phyloP scores from a whole-genome alignment of 352 stramenopile genomes.

The Phytophthora sansomeana region DNA sequence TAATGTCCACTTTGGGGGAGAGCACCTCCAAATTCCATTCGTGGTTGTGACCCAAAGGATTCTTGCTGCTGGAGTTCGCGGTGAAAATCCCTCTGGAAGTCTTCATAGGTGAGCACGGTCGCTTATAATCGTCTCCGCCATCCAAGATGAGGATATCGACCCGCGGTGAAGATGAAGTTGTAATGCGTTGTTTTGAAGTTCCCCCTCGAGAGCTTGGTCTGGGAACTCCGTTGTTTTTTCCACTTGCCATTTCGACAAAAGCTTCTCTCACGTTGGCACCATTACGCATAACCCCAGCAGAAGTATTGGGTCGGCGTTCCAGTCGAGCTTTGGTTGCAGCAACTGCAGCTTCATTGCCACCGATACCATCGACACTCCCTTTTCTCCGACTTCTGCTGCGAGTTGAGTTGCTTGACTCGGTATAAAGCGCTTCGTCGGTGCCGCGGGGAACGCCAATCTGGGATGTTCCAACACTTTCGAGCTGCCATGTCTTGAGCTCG shows the following conservation, averaged over 20 bases:
- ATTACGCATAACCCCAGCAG: constrained; percentile 54
- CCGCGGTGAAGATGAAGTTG: constrained; percentile 19
- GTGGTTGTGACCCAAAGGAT: constrained; percentile 24
- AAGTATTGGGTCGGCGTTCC: constrained; percentile 60
- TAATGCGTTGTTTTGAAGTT: constrained; percentile 20
- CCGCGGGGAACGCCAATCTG: constrained; percentile 48
- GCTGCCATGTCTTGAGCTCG: constrained; percentile 72
- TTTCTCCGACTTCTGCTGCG: constrained; percentile 29
- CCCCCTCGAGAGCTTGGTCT: constrained; percentile 25
- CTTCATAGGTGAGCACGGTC: constrained; percentile 61
- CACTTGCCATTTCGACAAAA: constrained; percentile 48
- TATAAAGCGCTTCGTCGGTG: constrained; percentile 30
- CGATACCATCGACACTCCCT: constrained; percentile 32
- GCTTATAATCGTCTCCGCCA: constrained; percentile 51
- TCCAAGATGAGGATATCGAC: constrained; percentile 74
- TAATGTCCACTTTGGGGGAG: constrained; percentile 58
- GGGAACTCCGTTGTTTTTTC: constrained; percentile 6
- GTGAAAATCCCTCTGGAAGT: constrained; percentile 59
- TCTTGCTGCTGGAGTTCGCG: constrained; percentile 22
- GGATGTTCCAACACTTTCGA: constrained; percentile 56
- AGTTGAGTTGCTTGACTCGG: constrained; percentile 5
- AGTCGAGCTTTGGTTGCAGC: constrained; percentile 16
- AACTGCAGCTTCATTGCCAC: constrained; percentile 1
- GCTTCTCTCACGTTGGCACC: constrained; percentile 54
- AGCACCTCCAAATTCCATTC: constrained; percentile 76